A percentile compares a stretch with the other conserved stretches of the same genome.
Conservation (phyloP, 2,329 filamentous ascomycete genomes). For the Pseudocercospora ulei region DNA sequence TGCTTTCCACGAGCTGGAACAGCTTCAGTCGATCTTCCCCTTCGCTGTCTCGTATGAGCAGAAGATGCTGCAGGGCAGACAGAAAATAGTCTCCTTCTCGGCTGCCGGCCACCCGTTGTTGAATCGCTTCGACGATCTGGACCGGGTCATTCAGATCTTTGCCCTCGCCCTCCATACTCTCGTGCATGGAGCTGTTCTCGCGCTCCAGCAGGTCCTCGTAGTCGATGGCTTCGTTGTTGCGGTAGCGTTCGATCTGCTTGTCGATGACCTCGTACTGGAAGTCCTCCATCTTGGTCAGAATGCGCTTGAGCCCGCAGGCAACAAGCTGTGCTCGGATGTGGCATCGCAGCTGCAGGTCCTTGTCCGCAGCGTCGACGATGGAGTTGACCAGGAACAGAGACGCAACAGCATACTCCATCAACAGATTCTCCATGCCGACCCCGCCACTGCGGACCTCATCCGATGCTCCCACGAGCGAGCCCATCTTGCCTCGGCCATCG, state of each 20-base stretch:
- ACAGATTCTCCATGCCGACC: conserved; percentile 94
- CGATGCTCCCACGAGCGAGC: conserved; percentile 88
- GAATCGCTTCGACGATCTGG: conserved; percentile 90
- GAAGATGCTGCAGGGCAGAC: conserved; percentile 85
- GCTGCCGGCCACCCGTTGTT: conserved; percentile 69
- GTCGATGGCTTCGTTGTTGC: conserved; percentile 90
- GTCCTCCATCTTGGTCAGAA: conserved; percentile 90
- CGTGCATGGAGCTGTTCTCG: conserved; percentile 82
- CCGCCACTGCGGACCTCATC: conserved; percentile 93
- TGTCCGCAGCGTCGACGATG: conserved; percentile 82
- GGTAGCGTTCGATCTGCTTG: conserved; percentile 92
- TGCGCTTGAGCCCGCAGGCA: conserved; percentile 86
- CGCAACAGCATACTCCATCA: conserved; percentile 97
- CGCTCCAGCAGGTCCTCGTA: conserved; percentile 94
- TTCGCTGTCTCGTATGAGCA: conserved; percentile 84
- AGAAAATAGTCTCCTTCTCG: conserved; percentile 91
- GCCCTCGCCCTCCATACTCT: conserved; percentile 72
- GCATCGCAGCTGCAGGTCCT: conserved; percentile 79
- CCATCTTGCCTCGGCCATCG: conserved; percentile 97
- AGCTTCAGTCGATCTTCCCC: conserved; percentile 84
- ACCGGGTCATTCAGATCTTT: conserved; percentile 87
- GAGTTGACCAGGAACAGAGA: conserved; percentile 94
- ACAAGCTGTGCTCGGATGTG: conserved; percentile 95
- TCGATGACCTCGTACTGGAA: conserved; percentile 98
- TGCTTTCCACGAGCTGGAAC: conserved; percentile 97